Percentiles rank a stretch among this genome's conserved stretches.
These are phyloP conservation scores for Luvunga scandens DNA, from an alignment of 345 rosid species.

Conservation along the genomic window DNA sequence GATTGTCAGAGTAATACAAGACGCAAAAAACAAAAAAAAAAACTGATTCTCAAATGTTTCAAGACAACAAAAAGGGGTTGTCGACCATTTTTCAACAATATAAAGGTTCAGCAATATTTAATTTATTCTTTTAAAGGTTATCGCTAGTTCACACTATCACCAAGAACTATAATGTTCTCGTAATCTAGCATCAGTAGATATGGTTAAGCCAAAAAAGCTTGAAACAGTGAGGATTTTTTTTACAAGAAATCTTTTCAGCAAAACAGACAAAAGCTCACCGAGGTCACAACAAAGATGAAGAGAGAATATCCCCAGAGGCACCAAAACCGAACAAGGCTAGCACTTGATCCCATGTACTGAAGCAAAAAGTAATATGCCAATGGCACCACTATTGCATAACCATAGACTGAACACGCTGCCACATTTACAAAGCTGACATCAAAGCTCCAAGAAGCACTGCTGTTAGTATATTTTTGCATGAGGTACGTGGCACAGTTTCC, in stretches of 20 bases:
- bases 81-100: neutral
- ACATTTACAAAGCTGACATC: constrained; percentile 76
- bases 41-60: neutral
- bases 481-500: constrained; percentile 92
- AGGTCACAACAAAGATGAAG: constrained; percentile 56
- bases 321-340: constrained; percentile 82
- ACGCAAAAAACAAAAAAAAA: neutral
- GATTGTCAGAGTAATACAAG: neutral
- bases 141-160: neutral
- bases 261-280: constrained; percentile 50
- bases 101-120: too few species aligned
- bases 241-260: neutral
- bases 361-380: constrained; percentile 83
- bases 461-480: constrained; percentile 49
- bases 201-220: neutral
- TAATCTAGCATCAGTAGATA: neutral
- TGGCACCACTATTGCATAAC: constrained; percentile 76
- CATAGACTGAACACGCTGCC: constrained; percentile 64
- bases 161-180: neutral
- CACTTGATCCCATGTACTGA: constrained; percentile 72
- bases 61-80: neutral
- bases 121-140: neutral
- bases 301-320: constrained; percentile 99
- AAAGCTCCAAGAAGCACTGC: constrained; percentile 68
- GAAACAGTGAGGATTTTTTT: neutral